Evolutionary conservation across 768 basidiomycete species (phyloP), one percentile per base, ranked within the genome.

Genomic region (Boletus tomentosulus): DNA sequence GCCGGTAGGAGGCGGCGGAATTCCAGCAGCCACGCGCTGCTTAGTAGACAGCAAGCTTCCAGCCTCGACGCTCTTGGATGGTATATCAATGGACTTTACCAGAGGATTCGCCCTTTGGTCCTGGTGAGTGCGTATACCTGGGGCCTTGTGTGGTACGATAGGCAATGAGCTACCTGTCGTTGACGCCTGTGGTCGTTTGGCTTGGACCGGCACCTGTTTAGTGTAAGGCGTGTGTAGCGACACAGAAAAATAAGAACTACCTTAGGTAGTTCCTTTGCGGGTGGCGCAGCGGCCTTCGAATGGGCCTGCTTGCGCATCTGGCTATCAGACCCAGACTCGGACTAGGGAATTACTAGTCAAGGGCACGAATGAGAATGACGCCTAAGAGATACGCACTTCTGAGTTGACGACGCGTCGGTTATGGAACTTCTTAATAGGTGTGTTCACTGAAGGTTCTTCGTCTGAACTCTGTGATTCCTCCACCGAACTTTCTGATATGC

Each of bases 41-140:
- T 83, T 83, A 2, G 80, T 83, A 34, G 74, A 70, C 28, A 83
- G 71, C 10, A 73, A 72, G 53, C 71, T 75, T 33, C 67, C 68
- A 42, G 58, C 59, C 39, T 58, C 67, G 28, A 65, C 57, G 22
- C 56, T 67, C 30, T 53, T 24, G 31, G 65, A 44, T 1, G 67
- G 54, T 33, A 70, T 35, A 49, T 44, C 49, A 34, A 72, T 62
- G 9, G 67, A 15, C 50, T 73, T 72, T 3, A 74, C 72, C 27
- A 69, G 53, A 41, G 73, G 72, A 43, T 66, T 52, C 38, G 46
- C 1, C 48, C 50, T 62, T 50, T 69, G 67, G 31, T 69, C 69
- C 37, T 71, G 67, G 37, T 69, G 67, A 33, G 69, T 69, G 37
- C 69, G 61, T 12, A 55, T 15, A 43, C 38, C 24, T 4, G 55